Evolutionary conservation across 176 grass and related monocot genomes (phyloP), one percentile per base, ranked within the genome.

Genomic region (Oryza meyeriana): DNA sequence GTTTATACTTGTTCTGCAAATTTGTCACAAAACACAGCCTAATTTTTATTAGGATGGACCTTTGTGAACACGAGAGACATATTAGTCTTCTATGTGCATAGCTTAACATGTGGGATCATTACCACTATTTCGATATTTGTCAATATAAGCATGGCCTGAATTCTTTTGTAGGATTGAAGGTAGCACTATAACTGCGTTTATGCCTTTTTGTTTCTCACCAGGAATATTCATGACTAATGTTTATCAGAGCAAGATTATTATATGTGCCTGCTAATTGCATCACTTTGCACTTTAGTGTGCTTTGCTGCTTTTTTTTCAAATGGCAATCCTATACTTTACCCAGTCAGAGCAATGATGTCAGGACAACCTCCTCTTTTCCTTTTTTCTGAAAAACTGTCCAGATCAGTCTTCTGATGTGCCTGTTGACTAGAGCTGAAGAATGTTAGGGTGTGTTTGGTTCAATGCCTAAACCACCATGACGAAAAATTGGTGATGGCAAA

Each of bases 271-370:
- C 9, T 8, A 24, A 52, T 76, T 80, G 35, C 29, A 61, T 16
- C 33, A 41, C 52, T 30, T 12, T 38, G 5, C 27, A 16, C 29
- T 45, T 82, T 26, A 11, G 4, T 62, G 59, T 8, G 61, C 6
- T 61, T 72, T 36, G 42, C 1, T 72, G 18, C 0, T 50, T 71
- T 10, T 63, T 11, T 82, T 72, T 45, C 38, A 25, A 35, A 66
- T 79, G 20, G 24, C 36, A 12, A 47, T 17, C 32, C 58, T 66
- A 79, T 59, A 61, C 59, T 61, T 45, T 57, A 67, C 7, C 27
- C 20, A 34, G 71, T 81, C 75, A 81, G n/a, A 34, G 59, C 35
- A 42, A 48, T 78, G 25, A n/a, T 72, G 33, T 22, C 29, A 61
- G 17, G 26, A 20, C 12, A 59, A 2, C n/a, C n/a, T 47, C 44